These are phyloP conservation scores for Mycocentrospora acerina DNA, from an alignment of 2,329 filamentous ascomycete species.

Conservation along the genomic window DNA sequence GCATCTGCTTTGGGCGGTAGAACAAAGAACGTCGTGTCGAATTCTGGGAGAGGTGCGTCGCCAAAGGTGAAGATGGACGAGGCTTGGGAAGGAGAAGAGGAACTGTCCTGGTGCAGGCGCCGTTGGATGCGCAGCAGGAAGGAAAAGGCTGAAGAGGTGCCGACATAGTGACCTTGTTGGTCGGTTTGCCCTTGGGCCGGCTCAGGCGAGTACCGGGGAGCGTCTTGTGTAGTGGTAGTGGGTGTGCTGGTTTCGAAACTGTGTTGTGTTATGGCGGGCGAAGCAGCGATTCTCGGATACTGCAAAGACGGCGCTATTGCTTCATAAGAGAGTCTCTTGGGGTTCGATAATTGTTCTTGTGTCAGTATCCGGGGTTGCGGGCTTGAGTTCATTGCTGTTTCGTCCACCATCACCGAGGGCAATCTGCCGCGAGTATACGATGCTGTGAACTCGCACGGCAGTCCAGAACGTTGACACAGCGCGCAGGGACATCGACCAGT, in stretches of 20 bases:
- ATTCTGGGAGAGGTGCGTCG: slow-evolving; percentile 51
- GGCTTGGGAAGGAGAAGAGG: slow-evolving; percentile 36
- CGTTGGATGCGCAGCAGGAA: slow-evolving; percentile 56
- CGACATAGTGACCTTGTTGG: slow-evolving; percentile 52
- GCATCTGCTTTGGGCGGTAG: slow-evolving; percentile 47
- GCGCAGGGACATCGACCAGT: slow-evolving; percentile 40
- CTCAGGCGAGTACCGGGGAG: slow-evolving; percentile 49
- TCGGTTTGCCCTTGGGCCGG: slow-evolving; percentile 46
- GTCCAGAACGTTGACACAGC: slow-evolving; percentile 32
- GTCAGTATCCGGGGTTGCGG: slow-evolving; percentile 18
- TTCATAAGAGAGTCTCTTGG: slow-evolving; percentile 11
- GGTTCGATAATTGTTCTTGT: slow-evolving; percentile 10
- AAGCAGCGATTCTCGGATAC: slow-evolving; percentile 10
- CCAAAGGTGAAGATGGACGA: slow-evolving; percentile 54
- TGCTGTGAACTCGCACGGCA: slow-evolving; percentile 53
- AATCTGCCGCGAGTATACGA: slow-evolving; percentile 52
- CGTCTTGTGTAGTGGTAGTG: slow-evolving; percentile 15
- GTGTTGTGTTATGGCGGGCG: no score
- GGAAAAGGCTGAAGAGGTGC: slow-evolving; percentile 51
- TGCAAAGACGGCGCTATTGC: slow-evolving; percentile 20
- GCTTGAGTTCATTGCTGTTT: slow-evolving; percentile 25
- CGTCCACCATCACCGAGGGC: slow-evolving; percentile 43
- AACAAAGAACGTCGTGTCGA: slow-evolving; percentile 47
- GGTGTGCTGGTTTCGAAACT: not conserved
- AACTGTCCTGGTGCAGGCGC: slow-evolving; percentile 47